These are phyloP conservation scores for Athelia sp. DNA, from an alignment of 1,284 basidiomycete genomes.

Conservation along the genomic window DNA sequence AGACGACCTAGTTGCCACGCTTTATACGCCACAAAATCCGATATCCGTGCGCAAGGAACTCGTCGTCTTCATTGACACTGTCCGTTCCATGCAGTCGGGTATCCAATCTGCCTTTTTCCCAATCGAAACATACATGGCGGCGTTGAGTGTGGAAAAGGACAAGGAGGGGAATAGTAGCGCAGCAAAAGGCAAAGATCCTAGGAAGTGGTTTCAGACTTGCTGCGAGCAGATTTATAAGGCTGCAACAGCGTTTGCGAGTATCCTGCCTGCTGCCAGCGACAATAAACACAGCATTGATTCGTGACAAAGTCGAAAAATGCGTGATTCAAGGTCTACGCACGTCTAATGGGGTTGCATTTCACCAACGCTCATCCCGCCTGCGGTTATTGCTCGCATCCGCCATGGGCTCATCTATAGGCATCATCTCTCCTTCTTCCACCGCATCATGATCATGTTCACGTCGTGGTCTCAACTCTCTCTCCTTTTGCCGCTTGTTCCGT, in stretches of 20 bases:
- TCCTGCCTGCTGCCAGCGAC: background rate
- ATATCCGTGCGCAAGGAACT: conserved; percentile 34
- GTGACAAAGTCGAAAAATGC: no score
- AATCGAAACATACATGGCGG: conserved; percentile 29
- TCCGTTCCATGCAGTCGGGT: conserved; percentile 29
- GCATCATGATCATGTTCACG: background rate
- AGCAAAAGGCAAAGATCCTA: conserved; percentile 15
- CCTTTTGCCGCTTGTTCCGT: conserved; percentile 11
- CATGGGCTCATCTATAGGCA: background rate
- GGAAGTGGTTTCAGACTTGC: conserved; percentile 57
- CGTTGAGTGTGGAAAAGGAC: conserved; percentile 22
- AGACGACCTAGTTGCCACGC: conserved; percentile 60
- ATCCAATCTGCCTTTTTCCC: conserved; percentile 21
- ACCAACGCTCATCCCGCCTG: no score
- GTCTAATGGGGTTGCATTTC: no score
- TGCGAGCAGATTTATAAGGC: conserved; percentile 52
- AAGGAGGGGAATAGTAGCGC: conserved; percentile 15
- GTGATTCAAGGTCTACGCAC: no score
- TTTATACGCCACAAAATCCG: conserved; percentile 58
- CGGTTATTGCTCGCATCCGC: no score
- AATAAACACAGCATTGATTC: no score
- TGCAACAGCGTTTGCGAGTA: conserved; percentile 4
- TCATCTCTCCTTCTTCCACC: background rate
- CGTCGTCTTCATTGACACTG: conserved; percentile 28
- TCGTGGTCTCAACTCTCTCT: background rate